Base-by-base conservation (phyloP, 352 stramenopile genomes). In the Pythium pectinolyticum region DNA sequence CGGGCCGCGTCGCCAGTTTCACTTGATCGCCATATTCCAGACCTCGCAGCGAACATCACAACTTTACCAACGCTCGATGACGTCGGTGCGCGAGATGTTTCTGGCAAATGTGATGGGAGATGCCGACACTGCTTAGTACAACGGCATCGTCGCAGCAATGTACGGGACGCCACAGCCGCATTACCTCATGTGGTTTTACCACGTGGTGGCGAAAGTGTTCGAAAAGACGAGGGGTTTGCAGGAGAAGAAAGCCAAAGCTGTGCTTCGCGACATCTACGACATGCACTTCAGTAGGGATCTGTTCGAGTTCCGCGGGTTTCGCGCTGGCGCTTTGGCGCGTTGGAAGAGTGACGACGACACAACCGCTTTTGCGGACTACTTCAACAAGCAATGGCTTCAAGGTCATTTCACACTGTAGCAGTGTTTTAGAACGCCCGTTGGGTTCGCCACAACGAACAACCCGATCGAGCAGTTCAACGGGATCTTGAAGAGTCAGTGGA, bases 171-270 rank as follows among this genome's bases (percentile, higher is more conserved):
- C 40, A 9, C 57, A 41, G 8, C 57, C 57, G 31, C 14, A 3
- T 0, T 65, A 52, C 14, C 30, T 77, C 11, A 72, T 70, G 62
- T 72, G 57, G 17, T 66, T 69, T 27, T 67, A 66, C 30, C 62
- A 74, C 25, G 41, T 69, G 0, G 53, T 69, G n/a, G 37, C 52
- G 19, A 71, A 71, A 5, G 34, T 71, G 34, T 27, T 64, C 5
- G 30, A 66, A 22, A 32, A 27, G 1, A 70, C 47, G 11, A 22
- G 22, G n/a, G 15, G 35, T 12, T 54, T 70, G 43, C 22, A 57
- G 19, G 48, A 45, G 17, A 30, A 37, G 22, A 50, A 63, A 4
- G 47, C 46, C 22, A 49, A 57, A 37, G 14, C 17, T 12, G 20
- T 51, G 12, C 20, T 67, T 0, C 24, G 41, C 0, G 46, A 61